Evolutionary conservation across 208 protist species (phyloP).

Genomic region (Novymonas esmeraldas): DNA sequence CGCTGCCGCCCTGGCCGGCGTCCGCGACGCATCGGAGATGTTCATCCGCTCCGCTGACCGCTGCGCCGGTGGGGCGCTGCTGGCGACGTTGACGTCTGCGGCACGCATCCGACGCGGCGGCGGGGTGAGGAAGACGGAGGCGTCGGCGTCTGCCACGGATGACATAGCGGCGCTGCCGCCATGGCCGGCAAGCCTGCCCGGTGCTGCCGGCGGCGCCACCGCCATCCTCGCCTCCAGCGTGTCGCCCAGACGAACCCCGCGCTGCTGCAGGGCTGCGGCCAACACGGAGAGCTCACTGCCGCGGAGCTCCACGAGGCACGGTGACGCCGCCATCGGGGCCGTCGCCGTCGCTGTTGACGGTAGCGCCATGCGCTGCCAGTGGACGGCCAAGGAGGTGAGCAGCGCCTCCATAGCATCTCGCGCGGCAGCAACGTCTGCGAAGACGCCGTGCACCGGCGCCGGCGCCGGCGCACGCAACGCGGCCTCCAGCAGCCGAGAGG

Average conservation of each 20-base stretch:
- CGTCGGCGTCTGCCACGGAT: neutral
- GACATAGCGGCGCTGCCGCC: neutral
- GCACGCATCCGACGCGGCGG: neutral
- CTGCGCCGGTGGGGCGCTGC: neutral
- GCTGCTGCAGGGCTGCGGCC: slow-evolving; percentile 15
- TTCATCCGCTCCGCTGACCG: neutral
- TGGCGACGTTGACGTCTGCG: neutral
- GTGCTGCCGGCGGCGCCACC: neutral
- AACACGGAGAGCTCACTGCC: slow-evolving; percentile 21
- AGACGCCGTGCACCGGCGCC: neutral
- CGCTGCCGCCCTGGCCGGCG: neutral
- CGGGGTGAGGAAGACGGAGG: slow-evolving; percentile 4
- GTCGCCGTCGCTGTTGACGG: neutral
- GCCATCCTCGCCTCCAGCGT: neutral
- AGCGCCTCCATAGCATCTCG: slow-evolving; percentile 9
- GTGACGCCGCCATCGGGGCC: neutral
- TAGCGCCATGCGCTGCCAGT: slow-evolving; percentile 1
- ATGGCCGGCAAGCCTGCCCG: too few relatives aligned
- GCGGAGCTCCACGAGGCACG: neutral
- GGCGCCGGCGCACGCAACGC: neutral
- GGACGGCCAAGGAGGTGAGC: neutral
- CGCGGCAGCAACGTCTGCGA: neutral
- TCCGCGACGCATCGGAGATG: neutral
- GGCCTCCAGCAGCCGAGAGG: neutral
- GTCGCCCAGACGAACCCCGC: slow-evolving; percentile 6